phyloP scores from a whole-genome alignment of 768 basidiomycete genomes.

The Holtermannia corniformis region DNA sequence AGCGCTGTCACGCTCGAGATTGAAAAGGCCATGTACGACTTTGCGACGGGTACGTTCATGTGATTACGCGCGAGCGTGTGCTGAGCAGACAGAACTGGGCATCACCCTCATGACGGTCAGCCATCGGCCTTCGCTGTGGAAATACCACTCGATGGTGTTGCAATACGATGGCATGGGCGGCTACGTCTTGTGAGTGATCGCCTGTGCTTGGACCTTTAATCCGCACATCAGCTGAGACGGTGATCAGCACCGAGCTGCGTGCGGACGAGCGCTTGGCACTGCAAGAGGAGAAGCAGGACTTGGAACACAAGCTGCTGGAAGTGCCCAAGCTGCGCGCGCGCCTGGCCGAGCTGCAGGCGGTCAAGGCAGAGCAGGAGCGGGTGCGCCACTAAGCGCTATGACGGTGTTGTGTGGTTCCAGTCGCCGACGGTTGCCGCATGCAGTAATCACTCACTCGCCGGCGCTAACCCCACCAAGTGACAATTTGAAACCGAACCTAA shows the following conservation, averaged over 20 bases:
- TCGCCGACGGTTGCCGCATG: no score
- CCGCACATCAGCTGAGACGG: constrained; percentile 2
- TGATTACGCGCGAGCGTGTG: not conserved
- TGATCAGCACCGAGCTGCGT: constrained; percentile 79
- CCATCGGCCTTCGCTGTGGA: constrained; percentile 81
- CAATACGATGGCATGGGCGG: constrained; percentile 92
- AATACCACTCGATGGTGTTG: constrained; percentile 69
- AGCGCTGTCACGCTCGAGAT: constrained; percentile 85
- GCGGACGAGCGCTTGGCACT: constrained; percentile 79
- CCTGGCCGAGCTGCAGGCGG: constrained; percentile 56
- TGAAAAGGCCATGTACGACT: constrained; percentile 91
- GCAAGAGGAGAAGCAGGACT: constrained; percentile 85
- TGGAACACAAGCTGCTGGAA: constrained; percentile 76
- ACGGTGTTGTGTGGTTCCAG: no score
- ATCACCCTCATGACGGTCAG: constrained; percentile 93
- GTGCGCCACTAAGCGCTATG: no score
- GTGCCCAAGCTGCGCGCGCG: constrained; percentile 79
- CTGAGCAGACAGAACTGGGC: constrained; percentile 48
- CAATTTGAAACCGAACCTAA: no score
- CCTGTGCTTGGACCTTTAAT: not conserved
- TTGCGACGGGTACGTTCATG: constrained; percentile 51
- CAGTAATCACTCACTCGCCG: no score
- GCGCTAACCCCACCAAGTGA: no score
- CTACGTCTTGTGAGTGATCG: constrained; percentile 71
- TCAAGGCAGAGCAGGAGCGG: constrained; percentile 33